Base-by-base conservation (phyloP, 2,329 filamentous ascomycete genomes). In the Beauveria asiatica region DNA sequence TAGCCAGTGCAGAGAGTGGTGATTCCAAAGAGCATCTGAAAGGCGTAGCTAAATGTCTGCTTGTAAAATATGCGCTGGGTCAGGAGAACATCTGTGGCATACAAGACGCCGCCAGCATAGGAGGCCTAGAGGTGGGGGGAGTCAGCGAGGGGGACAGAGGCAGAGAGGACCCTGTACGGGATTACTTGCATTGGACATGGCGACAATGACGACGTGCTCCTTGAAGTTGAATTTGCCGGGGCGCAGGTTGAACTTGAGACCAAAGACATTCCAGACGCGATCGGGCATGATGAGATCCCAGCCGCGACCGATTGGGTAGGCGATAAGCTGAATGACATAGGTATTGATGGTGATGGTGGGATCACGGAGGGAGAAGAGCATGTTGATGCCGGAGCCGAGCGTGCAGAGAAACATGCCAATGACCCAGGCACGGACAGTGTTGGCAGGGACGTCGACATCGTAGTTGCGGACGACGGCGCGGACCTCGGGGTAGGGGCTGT, bases 401-500 rank as follows among this genome's bases (percentile, higher is more conserved):
- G 83, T 86, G 61, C 83, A 83, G 49, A 87, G 76, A 11, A 86
- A 5, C 65, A 87, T 62, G 39, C 84, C 84, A 62, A 87, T 83
- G 5, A 76, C 73, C 84, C 84, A 87, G 39, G 84, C 83, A 54
- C 84, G 83, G 60, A 87, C 76, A 21, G 84, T 87, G 69, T 85
- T 87, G 65, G 78, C 78, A n/a, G 83, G 81, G 25, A 86, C 75
- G 65, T 86, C 84, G 65, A 85, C 79, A 66, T 88, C 85, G 67
- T 81, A 80, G 68, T 87, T 87, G 62, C 82, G 76, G 19, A 88
- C 85, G 19, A 85, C 82, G 27, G 84, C 82, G 65, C 85, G 82
- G 59, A 87, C 85, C 73, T 87, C 84, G 42, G 83, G 83, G 67
- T 87, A 88, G 2, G 85, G 85, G 52, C 84, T 87, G 69, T 87